phyloP scores from a whole-genome alignment of 768 basidiomycete species.

The Pisolithus sp. region DNA sequence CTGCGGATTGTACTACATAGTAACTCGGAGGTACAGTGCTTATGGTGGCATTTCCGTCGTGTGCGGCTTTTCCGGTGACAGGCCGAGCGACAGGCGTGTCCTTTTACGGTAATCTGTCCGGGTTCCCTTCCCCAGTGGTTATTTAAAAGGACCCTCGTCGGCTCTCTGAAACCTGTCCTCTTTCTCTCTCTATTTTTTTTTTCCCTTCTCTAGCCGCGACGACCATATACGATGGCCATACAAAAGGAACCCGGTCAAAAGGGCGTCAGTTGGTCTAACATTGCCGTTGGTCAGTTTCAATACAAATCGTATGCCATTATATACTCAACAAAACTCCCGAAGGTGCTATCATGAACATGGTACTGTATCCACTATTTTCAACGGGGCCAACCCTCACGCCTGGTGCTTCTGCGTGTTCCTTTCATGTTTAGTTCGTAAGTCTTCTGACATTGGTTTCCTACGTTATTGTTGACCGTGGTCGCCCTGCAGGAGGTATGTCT shows the following conservation, averaged over 20 bases:
- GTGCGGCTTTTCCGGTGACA: too few species aligned
- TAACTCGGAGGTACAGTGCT: too few species aligned
- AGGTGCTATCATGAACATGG: conserved; percentile 99
- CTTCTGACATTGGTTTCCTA: conserved; percentile 1
- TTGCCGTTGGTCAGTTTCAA: conserved; percentile 73
- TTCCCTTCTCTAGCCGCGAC: conserved; percentile 9
- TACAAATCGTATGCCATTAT: conserved; percentile 8
- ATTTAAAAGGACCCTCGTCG: background rate
- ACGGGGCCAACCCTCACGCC: conserved; percentile 4
- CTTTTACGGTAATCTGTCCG: background rate
- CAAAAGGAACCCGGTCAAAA: conserved; percentile 86
- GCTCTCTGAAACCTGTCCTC: background rate
- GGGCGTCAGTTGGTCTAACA: conserved; percentile 90
- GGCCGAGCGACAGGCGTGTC: background rate
- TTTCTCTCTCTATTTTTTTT: conserved; percentile 3
- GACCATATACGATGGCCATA: conserved; percentile 57
- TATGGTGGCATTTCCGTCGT: too few species aligned
- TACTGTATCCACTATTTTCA: conserved; percentile 41
- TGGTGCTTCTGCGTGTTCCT: background rate
- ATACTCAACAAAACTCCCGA: conserved; percentile 14
- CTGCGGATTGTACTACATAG: too few species aligned
- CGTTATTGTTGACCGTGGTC: conserved; percentile 5
- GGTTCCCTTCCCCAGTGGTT: background rate
- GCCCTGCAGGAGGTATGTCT: conserved; percentile 62
- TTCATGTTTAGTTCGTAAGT: conserved; percentile 40